Base-by-base conservation (phyloP, 495 filamentous ascomycete genomes). In the Geopyxis carbonaria region DNA sequence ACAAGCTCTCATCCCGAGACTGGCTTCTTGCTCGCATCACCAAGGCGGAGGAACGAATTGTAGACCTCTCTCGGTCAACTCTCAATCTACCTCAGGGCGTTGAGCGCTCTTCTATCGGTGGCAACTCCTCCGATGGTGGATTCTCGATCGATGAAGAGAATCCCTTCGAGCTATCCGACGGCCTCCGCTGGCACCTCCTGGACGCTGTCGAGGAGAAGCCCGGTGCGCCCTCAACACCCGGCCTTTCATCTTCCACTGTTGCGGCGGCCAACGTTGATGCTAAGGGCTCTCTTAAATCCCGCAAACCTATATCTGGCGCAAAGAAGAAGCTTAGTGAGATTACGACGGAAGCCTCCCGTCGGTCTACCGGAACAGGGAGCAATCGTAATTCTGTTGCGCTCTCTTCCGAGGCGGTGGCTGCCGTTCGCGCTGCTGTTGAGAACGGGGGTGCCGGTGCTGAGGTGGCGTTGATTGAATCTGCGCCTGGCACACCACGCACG, bases 11-110 rank as follows among this genome's bases (percentile, higher is more conserved):
- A 28, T 71, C 66, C 21, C 68, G 83, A 18, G 91, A 95, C 49
- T 99, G 86, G 83, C 71, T 99, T 3, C 73, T 99, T 4, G 89
- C 91, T 24, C 78, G 89, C 9, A 95, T 99, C 40, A 74, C 74
- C 32, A 84, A 83, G 46, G 73, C 95, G 23, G 86, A 95, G 59
- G 83, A 92, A 55, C 76, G 83, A 2, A 78, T 94, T 5, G 89
- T 99, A 0, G 86, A 99, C 57, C 63, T 99, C 1, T 87, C 82
- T 27, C 84, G 78, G 54, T 69, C 75, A 2, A 63, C 81, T 50
- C 51, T 46, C 23, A 75, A 66, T 21, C 49, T 53, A 2, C 49
- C 48, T 5, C 56, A 69, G 48, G 45, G 45, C 3, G 43, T 50
- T 18, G 74, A 76, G 39, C 62, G 67, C 30, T 58, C 59, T 31